Evolutionary conservation across 202 grass and related monocot genomes (phyloP).

Genomic region (Tripidium arundinaceum): DNA sequence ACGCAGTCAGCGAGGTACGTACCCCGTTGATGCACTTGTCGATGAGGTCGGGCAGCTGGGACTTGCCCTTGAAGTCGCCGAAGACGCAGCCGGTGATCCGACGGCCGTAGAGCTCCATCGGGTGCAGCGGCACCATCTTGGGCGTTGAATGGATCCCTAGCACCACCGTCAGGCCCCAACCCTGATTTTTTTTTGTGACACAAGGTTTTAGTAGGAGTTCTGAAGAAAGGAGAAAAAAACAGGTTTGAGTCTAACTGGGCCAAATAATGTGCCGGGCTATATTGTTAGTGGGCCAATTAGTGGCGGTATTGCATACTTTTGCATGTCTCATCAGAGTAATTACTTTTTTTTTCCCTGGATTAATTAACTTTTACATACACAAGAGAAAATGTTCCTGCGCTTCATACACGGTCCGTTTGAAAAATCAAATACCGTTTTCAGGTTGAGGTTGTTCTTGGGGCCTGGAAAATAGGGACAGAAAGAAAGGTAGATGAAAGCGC

Average conservation of each 20-base stretch:
- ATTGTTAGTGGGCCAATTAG: neutral
- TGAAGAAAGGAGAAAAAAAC: neutral
- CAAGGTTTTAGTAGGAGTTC: neutral
- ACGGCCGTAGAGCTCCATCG: constrained; percentile 87
- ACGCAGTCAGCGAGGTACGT: neutral
- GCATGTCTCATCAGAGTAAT: too few species aligned
- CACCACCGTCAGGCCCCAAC: constrained; percentile 75
- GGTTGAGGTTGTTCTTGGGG: too few species aligned
- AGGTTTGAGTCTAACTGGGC: neutral
- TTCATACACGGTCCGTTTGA: too few species aligned
- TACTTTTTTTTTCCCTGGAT: too few species aligned
- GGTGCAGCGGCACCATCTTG: constrained; percentile 72
- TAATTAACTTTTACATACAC: too few species aligned
- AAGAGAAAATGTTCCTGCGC: too few species aligned
- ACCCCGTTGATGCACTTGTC: constrained; percentile 70
- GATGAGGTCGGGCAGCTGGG: constrained; percentile 58
- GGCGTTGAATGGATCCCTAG: constrained; percentile 72
- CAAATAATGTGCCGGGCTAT: neutral
- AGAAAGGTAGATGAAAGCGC: neutral
- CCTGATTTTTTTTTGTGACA: constrained; percentile 26
- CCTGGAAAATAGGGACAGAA: neutral
- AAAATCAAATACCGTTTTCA: too few species aligned
- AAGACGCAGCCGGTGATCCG: constrained; percentile 57
- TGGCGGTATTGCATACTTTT: neutral
- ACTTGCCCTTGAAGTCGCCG: constrained; percentile 85